A percentile compares a stretch with the other conserved stretches of the same genome.
Evolutionary conservation across 805 yeast genomes (phyloP).

Genomic region (Metschnikowia henanensis): DNA sequence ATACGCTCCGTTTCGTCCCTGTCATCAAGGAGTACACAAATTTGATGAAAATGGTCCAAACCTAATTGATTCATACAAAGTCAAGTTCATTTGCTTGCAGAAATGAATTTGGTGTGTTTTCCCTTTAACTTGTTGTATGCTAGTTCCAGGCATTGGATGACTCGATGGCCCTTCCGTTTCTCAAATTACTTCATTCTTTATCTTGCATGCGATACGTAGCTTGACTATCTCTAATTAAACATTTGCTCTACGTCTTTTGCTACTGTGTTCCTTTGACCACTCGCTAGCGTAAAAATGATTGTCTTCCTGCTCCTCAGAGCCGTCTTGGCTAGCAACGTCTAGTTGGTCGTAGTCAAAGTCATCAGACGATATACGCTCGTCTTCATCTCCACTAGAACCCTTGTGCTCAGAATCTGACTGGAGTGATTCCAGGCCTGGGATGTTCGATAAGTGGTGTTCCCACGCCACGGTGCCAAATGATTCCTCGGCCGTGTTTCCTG

Average conservation of each 20-base stretch:
- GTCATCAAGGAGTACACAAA: too few relatives aligned
- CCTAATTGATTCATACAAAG: too few relatives aligned
- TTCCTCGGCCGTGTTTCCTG: conserved; percentile 9
- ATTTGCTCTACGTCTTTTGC: conserved; percentile 4
- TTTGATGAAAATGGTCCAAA: too few relatives aligned
- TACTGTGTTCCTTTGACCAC: conserved; percentile 15
- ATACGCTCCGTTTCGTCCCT: too few relatives aligned
- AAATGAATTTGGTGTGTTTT: too few relatives aligned
- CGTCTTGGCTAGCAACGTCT: conserved; percentile 17
- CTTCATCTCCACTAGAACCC: conserved; percentile 1
- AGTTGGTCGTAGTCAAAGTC: conserved; percentile 18
- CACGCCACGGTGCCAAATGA: conserved; percentile 9
- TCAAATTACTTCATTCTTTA: too few relatives aligned
- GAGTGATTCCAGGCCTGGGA: conserved; percentile 10
- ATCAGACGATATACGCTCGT: conserved; percentile 9
- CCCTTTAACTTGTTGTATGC: too few relatives aligned
- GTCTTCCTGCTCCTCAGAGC: conserved; percentile 18
- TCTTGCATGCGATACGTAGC: too few relatives aligned
- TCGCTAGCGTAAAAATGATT: conserved; percentile 14
- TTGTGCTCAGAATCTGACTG: background rate
- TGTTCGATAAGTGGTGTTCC: conserved; percentile 14
- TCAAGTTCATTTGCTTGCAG: too few relatives aligned
- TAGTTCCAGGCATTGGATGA: too few relatives aligned
- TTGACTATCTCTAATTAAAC: too few relatives aligned
- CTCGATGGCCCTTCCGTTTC: too few relatives aligned